Conservation (phyloP, 768 basidiomycete genomes). For the Fomitopsis pulvina region DNA sequence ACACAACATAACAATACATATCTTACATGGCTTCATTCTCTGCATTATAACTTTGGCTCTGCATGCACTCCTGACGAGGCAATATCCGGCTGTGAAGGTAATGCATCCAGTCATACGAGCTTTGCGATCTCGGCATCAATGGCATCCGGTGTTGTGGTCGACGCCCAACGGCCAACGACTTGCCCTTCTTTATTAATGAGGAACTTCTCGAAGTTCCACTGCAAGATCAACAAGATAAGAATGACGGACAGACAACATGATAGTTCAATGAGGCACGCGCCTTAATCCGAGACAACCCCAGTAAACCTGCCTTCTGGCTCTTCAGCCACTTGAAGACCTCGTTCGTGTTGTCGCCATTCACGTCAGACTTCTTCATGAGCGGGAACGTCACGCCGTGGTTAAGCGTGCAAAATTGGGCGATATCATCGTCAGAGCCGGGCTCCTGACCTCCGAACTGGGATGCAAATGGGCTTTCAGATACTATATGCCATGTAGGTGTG, state of each 20-base stretch:
- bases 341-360: conserved; percentile 83
- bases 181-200: conserved; percentile 72
- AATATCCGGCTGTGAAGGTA: background rate
- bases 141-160: conserved; percentile 61
- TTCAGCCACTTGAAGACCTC: conserved; percentile 85
- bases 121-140: conserved; percentile 62
- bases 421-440: conserved; percentile 71
- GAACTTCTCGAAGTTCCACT: conserved; percentile 95
- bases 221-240: background rate
- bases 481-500: background rate
- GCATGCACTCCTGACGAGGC: background rate
- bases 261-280: conserved; percentile 28
- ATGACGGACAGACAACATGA: background rate
- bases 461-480: background rate
- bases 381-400: conserved; percentile 92
- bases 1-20: background rate
- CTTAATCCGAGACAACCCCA: conserved; percentile 73
- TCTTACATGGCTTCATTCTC: background rate
- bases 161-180: conserved; percentile 71
- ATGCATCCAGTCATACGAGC: conserved; percentile 32
- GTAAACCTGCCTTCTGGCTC: conserved; percentile 62
- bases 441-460: conserved; percentile 85
- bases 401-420: conserved; percentile 64
- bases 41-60: background rate
- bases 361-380: conserved; percentile 88